Evolutionary conservation across 2,329 filamentous ascomycete genomes (phyloP).

Genomic region (Exophiala mesophila): DNA sequence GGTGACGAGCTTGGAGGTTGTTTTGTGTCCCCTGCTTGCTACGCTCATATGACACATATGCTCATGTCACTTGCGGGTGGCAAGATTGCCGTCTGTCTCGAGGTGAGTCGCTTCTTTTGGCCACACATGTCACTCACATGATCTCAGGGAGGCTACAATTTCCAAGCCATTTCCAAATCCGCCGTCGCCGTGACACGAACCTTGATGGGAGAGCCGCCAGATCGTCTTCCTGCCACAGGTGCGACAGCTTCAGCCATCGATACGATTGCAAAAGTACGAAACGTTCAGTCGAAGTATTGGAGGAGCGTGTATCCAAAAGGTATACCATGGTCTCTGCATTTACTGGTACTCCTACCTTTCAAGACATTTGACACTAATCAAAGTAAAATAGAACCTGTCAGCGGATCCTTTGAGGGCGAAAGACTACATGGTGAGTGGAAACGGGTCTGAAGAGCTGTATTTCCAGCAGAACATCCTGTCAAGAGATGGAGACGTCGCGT

Average conservation of each 20-base stretch:
- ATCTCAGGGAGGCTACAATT: constrained; percentile 76
- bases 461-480: no score
- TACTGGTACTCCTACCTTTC: not conserved
- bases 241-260: constrained; percentile 51
- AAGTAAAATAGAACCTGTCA: constrained; percentile 39
- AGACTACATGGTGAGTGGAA: constrained; percentile 58
- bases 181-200: constrained; percentile 87
- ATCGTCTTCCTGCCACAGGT: constrained; percentile 46
- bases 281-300: constrained; percentile 68
- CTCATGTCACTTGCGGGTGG: constrained; percentile 89
- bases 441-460: no score
- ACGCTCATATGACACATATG: constrained; percentile 99
- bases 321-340: not conserved
- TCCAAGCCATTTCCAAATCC: constrained; percentile 85
- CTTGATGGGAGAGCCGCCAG: constrained; percentile 90
- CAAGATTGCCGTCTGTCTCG: constrained; percentile 85
- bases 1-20: constrained; percentile 91
- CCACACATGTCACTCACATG: not conserved
- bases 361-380: not conserved
- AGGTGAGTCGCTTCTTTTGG: constrained; percentile 40
- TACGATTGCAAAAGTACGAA: constrained; percentile 54
- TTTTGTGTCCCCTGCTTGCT: constrained; percentile 84
- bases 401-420: constrained; percentile 49
- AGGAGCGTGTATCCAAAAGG: constrained; percentile 73
- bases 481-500: no score